A percentile compares a stretch with the other conserved stretches of the same genome.
Evolutionary conservation across 257 asterid species (phyloP).

Genomic region (Solanum habrochaites): DNA sequence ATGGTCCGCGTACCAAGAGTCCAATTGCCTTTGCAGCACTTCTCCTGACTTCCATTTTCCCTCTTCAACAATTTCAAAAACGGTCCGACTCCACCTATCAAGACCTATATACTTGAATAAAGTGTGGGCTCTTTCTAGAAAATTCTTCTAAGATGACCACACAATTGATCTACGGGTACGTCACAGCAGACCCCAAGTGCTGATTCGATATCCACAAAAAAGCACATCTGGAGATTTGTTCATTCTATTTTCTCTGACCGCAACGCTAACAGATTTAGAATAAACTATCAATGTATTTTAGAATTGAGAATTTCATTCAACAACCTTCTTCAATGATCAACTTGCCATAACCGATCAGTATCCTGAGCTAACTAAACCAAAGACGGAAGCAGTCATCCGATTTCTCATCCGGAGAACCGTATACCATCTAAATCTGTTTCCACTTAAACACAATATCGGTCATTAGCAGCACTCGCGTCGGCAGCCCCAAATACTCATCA

Average conservation of each 20-base stretch:
- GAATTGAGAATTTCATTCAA: not conserved
- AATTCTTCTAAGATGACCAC: not conserved
- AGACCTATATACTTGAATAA: not conserved
- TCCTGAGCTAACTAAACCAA: constrained; percentile 56
- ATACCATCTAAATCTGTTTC: constrained; percentile 64
- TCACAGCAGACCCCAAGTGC: not conserved
- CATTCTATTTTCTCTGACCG: not conserved
- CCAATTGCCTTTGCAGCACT: constrained; percentile 61
- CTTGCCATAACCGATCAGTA: constrained; percentile 51
- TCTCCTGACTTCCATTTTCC: constrained; percentile 51
- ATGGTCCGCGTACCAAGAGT: constrained; percentile 49
- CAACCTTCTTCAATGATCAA: constrained; percentile 51
- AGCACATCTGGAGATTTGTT: not conserved
- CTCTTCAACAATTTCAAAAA: constrained; percentile 47
- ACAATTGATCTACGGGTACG: not conserved
- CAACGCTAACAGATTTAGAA: not conserved
- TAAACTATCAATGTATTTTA: not conserved
- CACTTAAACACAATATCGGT: constrained; percentile 61
- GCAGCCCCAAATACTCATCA: constrained; percentile 56
- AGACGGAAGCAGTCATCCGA: constrained; percentile 57
- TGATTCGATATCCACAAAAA: too few relatives aligned
- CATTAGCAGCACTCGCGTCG: constrained; percentile 74
- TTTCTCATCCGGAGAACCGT: constrained; percentile 45
- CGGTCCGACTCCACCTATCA: constrained; percentile 44
- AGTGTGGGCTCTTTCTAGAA: not conserved